phyloP scores from a whole-genome alignment of 1,284 basidiomycete species.

The Amylostereum areolatum region DNA sequence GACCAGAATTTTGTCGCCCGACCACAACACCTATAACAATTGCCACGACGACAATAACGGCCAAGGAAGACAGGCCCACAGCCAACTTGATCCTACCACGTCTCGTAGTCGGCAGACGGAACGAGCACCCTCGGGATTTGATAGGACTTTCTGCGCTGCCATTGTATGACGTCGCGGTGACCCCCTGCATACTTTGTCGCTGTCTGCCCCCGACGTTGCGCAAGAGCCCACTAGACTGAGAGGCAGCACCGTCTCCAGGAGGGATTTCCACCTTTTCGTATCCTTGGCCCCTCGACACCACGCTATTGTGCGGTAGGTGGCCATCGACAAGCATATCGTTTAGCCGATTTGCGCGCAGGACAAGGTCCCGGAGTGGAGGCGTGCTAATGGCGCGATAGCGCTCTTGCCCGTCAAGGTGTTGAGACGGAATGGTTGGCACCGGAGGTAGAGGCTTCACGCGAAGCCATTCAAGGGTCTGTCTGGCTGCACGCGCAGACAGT shows the following conservation, averaged over 20 bases:
- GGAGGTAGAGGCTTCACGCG: constrained; percentile 51
- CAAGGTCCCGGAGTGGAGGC: constrained; percentile 45
- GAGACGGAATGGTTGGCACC: constrained; percentile 41
- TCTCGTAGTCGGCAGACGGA: constrained; percentile 3
- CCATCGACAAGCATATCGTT: constrained; percentile 46
- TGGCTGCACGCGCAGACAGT: constrained; percentile 16
- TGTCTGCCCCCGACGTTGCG: constrained; percentile 5
- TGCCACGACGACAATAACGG: constrained; percentile 30
- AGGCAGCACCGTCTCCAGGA: not conserved
- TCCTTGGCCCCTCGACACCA: constrained; percentile 18
- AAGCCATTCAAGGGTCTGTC: constrained; percentile 34
- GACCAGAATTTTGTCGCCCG: constrained; percentile 18
- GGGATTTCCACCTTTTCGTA: constrained; percentile 6
- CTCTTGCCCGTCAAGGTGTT: constrained; percentile 33
- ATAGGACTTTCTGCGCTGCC: constrained; percentile 6
- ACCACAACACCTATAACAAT: constrained; percentile 34
- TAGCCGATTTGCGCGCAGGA: constrained; percentile 42
- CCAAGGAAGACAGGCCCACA: constrained; percentile 19
- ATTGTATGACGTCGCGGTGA: not conserved
- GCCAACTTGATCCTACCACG: constrained; percentile 18
- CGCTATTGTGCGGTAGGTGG: constrained; percentile 34
- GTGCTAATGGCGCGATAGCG: constrained; percentile 33
- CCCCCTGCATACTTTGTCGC: constrained; percentile 2
- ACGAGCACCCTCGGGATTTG: constrained; percentile 5
- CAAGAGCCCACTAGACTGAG: constrained; percentile 5